A percentile compares a stretch with the other conserved stretches of the same genome.
Conservation (phyloP, 225 moss, liverwort and hornwort genomes). For the Polytrichum commune region DNA sequence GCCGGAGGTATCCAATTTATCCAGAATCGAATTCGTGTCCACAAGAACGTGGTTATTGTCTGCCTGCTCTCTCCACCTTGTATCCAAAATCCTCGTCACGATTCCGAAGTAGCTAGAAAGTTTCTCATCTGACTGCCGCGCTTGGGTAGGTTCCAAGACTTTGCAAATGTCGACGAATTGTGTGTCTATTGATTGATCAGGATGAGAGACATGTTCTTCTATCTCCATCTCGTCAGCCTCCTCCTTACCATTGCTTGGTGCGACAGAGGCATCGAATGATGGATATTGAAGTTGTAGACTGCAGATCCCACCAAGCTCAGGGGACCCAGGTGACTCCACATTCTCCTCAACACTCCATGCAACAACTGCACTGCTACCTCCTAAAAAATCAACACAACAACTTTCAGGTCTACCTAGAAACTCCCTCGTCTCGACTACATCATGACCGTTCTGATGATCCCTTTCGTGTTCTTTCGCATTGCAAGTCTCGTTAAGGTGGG, state of each 20-base stretch:
- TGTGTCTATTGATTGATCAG: background rate
- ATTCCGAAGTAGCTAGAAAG: background rate
- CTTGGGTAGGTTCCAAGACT: background rate
- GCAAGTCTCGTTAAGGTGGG: background rate
- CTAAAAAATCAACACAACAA: background rate
- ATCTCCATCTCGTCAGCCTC: background rate
- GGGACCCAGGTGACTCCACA: background rate
- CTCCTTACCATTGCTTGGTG: background rate
- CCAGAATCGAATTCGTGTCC: background rate
- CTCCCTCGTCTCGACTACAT: background rate
- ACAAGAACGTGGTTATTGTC: background rate
- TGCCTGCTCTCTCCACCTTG: background rate
- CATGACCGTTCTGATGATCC: no score
- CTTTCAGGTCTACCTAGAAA: background rate
- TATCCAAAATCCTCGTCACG: no score
- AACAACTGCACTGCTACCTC: background rate
- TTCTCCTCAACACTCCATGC: background rate
- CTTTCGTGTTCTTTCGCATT: no score
- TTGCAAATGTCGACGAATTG: background rate
- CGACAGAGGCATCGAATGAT: background rate
- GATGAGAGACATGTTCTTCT: background rate
- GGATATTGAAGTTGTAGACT: background rate
- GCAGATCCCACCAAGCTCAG: background rate
- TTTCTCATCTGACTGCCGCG: background rate
- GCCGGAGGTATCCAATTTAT: background rate